phyloP scores from a whole-genome alignment of 2,329 filamentous ascomycete species.

The Ascochyta koolunga region DNA sequence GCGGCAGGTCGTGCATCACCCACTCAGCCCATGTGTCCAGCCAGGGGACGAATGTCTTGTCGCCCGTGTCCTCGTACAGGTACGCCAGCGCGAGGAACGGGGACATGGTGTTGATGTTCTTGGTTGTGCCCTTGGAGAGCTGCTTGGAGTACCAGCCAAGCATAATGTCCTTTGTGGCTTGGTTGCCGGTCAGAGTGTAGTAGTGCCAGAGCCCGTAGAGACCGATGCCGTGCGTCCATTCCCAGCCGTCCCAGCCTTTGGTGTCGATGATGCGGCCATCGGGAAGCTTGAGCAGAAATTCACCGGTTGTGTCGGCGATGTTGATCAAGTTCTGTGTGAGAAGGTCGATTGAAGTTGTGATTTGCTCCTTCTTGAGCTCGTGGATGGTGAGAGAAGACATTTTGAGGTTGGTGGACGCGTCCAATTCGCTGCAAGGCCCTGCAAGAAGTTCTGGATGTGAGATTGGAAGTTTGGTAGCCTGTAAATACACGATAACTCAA shows the following conservation, averaged over 20 bases:
- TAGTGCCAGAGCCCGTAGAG: slow-evolving; percentile 85
- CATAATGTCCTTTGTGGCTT: slow-evolving; percentile 67
- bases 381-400: slow-evolving; percentile 52
- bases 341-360: slow-evolving; percentile 64
- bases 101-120: slow-evolving; percentile 87
- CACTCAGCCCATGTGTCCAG: slow-evolving; percentile 82
- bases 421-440: neutral
- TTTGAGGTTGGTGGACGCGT: slow-evolving; percentile 4
- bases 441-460: neutral
- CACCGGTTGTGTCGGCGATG: slow-evolving; percentile 75
- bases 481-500: neutral
- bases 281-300: slow-evolving; percentile 72
- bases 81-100: slow-evolving; percentile 76
- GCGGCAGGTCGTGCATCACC: slow-evolving; percentile 76
- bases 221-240: slow-evolving; percentile 81
- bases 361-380: slow-evolving; percentile 50
- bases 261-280: slow-evolving; percentile 82
- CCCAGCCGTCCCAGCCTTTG: slow-evolving; percentile 84
- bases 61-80: slow-evolving; percentile 76
- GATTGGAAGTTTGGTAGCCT: neutral
- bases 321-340: slow-evolving; percentile 77
- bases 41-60: slow-evolving; percentile 75
- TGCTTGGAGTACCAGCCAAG: slow-evolving; percentile 75
- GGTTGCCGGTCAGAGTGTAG: slow-evolving; percentile 72
- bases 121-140: slow-evolving; percentile 74